A percentile compares a stretch with the other conserved stretches of the same genome.
Conservation (phyloP, 371 early-diverging fungal genomes). For the Actinomortierella wolfii region DNA sequence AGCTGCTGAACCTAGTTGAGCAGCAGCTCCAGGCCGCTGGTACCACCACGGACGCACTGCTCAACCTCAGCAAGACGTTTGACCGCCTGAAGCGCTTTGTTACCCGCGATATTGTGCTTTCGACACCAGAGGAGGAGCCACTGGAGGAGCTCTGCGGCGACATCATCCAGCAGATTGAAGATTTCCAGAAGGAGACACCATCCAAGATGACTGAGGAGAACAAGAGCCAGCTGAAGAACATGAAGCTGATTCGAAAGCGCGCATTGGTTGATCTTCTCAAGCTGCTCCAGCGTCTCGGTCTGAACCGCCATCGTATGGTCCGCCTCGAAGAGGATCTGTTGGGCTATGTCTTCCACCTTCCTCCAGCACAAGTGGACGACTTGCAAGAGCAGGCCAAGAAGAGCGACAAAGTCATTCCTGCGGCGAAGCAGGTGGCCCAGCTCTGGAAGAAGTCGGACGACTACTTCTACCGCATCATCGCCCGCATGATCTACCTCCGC, state of each 20-base stretch:
- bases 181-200: conserved; percentile 62
- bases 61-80: conserved; percentile 42
- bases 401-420: conserved; percentile 30
- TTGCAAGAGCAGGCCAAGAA: conserved; percentile 42
- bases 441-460: conserved; percentile 70
- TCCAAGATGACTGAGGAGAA: conserved; percentile 68
- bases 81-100: conserved; percentile 31
- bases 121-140: conserved; percentile 27
- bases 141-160: conserved; percentile 45
- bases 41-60: conserved; percentile 34
- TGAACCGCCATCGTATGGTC: conserved; percentile 59
- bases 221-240: conserved; percentile 70
- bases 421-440: conserved; percentile 44
- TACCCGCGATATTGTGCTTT: conserved; percentile 25
- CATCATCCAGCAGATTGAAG: conserved; percentile 46
- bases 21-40: conserved; percentile 12
- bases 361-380: conserved; percentile 43
- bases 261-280: conserved; percentile 87
- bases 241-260: conserved; percentile 85
- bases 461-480: conserved; percentile 75
- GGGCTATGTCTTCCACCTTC: conserved; percentile 49
- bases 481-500: conserved; percentile 70
- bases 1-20: conserved; percentile 15
- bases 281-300: conserved; percentile 78
- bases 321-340: conserved; percentile 49